Percentiles rank a stretch among this genome's conserved stretches.
Conservation (phyloP, 2,329 filamentous ascomycete species). For the Coniochaeta sp. region DNA sequence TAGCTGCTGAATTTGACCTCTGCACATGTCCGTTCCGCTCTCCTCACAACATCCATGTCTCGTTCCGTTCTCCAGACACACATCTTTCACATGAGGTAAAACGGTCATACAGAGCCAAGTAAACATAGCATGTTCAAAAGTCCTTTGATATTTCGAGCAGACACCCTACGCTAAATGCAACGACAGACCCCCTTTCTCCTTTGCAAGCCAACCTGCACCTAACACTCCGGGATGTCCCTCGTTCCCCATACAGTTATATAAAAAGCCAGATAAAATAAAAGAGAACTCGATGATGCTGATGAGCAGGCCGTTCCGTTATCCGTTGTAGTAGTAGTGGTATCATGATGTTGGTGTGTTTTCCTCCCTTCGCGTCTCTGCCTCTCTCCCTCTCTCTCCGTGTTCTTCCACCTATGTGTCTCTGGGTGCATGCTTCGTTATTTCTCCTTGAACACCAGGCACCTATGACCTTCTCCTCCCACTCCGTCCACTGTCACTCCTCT, state of each 20-base stretch:
- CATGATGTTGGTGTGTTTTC: slow-evolving; percentile 26
- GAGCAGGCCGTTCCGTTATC: not conserved
- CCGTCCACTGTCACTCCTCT: slow-evolving; percentile 33
- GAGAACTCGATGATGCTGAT: not conserved
- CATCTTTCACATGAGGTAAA: no score
- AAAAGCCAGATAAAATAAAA: not conserved
- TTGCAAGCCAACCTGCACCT: not conserved
- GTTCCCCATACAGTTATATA: not conserved
- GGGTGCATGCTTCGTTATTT: no score
- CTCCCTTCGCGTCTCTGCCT: not conserved
- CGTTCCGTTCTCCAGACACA: no score
- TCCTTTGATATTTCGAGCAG: not conserved
- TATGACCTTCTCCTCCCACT: not conserved
- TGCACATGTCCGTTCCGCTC: no score
- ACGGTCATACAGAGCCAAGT: no score
- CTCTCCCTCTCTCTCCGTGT: no score
- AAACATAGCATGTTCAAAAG: no score
- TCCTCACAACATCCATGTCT: no score
- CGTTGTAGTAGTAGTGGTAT: slow-evolving; percentile 50
- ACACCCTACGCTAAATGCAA: not conserved
- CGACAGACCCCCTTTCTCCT: not conserved
- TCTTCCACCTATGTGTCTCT: not conserved
- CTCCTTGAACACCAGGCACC: no score
- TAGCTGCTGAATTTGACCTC: no score
- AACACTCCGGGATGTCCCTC: not conserved